Evolutionary conservation across 345 rosid species (phyloP).

Genomic region (Citrus maxima): DNA sequence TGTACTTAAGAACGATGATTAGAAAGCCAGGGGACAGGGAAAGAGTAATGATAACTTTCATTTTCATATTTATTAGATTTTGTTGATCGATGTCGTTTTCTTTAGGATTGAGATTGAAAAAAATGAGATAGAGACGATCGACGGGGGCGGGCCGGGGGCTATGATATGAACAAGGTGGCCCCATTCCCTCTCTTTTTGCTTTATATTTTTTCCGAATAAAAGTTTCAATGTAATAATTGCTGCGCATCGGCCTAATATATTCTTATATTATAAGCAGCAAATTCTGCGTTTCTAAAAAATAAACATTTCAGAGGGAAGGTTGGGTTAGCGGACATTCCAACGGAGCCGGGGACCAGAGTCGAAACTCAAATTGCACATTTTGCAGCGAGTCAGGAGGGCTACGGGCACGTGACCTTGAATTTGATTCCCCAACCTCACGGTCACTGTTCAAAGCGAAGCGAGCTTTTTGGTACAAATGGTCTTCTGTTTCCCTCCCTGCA

Average conservation of each 20-base stretch:
- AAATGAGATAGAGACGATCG: neutral
- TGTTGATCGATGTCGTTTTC: neutral
- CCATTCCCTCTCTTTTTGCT: neutral
- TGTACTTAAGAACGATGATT: neutral
- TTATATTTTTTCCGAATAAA: too few species aligned
- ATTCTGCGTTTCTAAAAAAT: neutral
- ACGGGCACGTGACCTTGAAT: neutral
- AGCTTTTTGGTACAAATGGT: neutral
- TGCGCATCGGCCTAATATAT: too few species aligned
- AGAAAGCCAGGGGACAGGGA: neutral
- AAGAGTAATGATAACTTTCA: neutral
- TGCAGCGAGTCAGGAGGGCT: neutral
- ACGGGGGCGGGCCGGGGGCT: neutral
- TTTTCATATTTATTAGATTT: neutral
- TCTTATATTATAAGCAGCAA: too few species aligned
- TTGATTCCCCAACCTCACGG: neutral
- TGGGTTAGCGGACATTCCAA: neutral
- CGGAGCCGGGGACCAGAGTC: neutral
- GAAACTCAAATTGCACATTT: neutral
- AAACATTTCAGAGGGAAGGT: too few species aligned
- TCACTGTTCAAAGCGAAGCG: neutral
- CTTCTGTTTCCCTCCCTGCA: neutral
- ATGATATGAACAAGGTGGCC: neutral
- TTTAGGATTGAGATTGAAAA: neutral
- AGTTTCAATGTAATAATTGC: too few species aligned